phyloP scores from a whole-genome alignment of 805 yeast genomes.

The Candida khao-thaluensis region DNA sequence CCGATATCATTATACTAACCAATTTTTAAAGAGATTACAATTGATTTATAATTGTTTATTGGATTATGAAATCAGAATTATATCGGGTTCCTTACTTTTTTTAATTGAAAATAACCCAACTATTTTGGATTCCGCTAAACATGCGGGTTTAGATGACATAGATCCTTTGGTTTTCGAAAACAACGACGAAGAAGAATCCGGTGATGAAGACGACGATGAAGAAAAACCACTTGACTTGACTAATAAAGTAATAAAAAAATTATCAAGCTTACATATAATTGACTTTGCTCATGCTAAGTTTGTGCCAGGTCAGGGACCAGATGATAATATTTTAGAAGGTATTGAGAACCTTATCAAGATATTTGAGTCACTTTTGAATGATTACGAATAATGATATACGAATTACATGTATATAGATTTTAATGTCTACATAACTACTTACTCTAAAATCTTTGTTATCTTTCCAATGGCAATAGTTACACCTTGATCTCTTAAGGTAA shows the following conservation, averaged over 20 bases:
- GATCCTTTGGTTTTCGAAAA: slow-evolving; percentile 34
- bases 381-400: too few species aligned
- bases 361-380: slow-evolving; percentile 27
- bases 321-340: slow-evolving; percentile 70
- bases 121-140: not conserved
- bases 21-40: slow-evolving; percentile 59
- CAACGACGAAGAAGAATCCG: slow-evolving; percentile 19
- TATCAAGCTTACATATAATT: slow-evolving; percentile 66
- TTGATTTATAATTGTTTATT: slow-evolving; percentile 63
- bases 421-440: too few species aligned
- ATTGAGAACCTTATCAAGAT: slow-evolving; percentile 56
- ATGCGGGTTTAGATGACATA: slow-evolving; percentile 23
- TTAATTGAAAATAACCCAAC: slow-evolving; percentile 64
- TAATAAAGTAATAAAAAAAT: slow-evolving; percentile 23
- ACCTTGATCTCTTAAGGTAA: slow-evolving; percentile 98
- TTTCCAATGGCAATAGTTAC: slow-evolving; percentile 98
- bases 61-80: slow-evolving; percentile 60
- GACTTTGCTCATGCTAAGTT: slow-evolving; percentile 88
- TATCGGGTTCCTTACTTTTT: slow-evolving; percentile 72
- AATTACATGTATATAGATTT: too few species aligned
- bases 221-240: slow-evolving; percentile 32
- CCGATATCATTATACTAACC: slow-evolving; percentile 16
- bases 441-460: slow-evolving; percentile 69
- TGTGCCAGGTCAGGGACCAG: slow-evolving; percentile 64
- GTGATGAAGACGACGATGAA: slow-evolving; percentile 20